Conservation (phyloP, 352 stramenopile genomes). For the Phytopythium boreale region DNA sequence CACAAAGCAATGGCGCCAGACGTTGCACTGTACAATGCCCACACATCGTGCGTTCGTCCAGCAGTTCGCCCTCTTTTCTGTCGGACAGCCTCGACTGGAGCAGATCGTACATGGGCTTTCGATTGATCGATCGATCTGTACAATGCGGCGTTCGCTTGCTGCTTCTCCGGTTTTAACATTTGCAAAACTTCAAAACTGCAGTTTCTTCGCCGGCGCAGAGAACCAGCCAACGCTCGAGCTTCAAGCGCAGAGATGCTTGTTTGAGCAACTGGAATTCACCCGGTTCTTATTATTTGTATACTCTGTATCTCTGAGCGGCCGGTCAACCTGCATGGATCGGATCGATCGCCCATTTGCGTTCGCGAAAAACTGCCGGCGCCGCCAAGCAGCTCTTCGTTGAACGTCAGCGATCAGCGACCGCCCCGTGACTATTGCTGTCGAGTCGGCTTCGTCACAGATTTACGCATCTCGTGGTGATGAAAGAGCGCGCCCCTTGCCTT, state of each 20-base stretch:
- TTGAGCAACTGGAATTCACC: not conserved
- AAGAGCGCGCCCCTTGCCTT: not conserved
- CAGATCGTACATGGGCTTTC: not conserved
- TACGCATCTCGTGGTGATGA: not conserved
- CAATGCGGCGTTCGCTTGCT: not conserved
- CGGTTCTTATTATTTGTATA: not conserved
- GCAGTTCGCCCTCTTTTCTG: not conserved
- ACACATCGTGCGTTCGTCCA: not conserved
- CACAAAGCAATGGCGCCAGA: not conserved
- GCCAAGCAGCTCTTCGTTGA: not conserved
- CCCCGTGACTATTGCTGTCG: no score
- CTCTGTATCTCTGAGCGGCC: not conserved
- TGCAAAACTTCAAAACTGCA: not conserved
- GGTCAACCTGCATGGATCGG: not conserved
- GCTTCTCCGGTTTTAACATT: not conserved
- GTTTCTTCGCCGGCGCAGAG: not conserved
- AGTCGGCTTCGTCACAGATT: not conserved
- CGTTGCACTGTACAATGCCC: not conserved
- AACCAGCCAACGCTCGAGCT: not conserved
- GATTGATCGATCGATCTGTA: not conserved
- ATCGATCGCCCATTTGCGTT: not conserved
- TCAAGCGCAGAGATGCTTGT: not conserved
- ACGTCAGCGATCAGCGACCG: not conserved
- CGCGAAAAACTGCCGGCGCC: not conserved
- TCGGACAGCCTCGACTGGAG: not conserved